Evolutionary conservation across 106 monocot genomes (phyloP), one percentile per base, ranked within the genome.

Genomic region (Alisma plantagoaquatica): DNA sequence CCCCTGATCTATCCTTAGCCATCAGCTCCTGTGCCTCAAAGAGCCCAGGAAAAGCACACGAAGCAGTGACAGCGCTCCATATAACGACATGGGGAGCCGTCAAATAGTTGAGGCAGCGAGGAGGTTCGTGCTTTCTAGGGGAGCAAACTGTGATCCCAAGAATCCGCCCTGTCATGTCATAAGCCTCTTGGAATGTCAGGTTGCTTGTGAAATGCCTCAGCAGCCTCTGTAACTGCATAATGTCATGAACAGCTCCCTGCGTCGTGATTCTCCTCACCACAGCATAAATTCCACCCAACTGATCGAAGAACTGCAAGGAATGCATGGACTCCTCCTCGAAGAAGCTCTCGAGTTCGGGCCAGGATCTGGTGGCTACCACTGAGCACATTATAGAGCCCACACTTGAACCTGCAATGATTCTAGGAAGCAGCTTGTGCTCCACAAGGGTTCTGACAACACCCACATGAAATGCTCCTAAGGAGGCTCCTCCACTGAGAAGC

Each of bases 41-140:
- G 5, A 98, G 74, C 0, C 84, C 89, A 22, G 96, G 96, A 62
- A 90, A 98, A 16, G 96, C 96, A 72, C 96, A 98, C 6, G 96
- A 98, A 33, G 96, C 96, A 48, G 96, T 70, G 1, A 85, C 89
- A 5, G 96, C 96, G 54, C 96, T 98, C 96, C 96, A 98, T 50
- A 98, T 90, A 15, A 98, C 72, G 33, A 98, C 96, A 74, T 98
- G 81, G 21, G 96, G 96, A 11, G 94, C 74, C 41, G 88, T 96
- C 75, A 96, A 62, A 52, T 96, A 89, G 47, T 96, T 96, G 3
- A 96, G 73, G 53, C 96, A 96, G 49, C 96, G 43, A 4, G 96
- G 96, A 14, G 89, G 96, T 57, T 96, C 96, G 43, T 89, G 89
- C 69, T 89, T 89, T 41, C 89, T 70, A 1, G 96, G 76, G 24